Conservation (phyloP, 805 yeast genomes). For the Geotrichum ghanense region DNA sequence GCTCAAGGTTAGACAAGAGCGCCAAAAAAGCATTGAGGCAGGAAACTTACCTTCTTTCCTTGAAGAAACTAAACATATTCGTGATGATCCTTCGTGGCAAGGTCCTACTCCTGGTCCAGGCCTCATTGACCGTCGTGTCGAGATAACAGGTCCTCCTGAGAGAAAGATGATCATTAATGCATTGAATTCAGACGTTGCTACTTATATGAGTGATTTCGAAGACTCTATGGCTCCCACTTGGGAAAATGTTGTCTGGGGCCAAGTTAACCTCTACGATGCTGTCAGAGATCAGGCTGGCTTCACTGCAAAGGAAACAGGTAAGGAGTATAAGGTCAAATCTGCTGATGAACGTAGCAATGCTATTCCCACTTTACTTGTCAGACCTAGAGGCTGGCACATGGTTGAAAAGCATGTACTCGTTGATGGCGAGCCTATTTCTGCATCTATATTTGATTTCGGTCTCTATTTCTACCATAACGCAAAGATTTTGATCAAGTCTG, state of each 20-base stretch:
- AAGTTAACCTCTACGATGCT: slow-evolving; percentile 55
- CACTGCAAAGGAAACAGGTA: slow-evolving; percentile 23
- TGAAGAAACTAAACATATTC: slow-evolving; percentile 46
- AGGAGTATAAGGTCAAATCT: slow-evolving; percentile 40
- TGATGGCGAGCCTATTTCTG: slow-evolving; percentile 54
- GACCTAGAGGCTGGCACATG: slow-evolving; percentile 63
- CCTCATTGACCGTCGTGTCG: slow-evolving; percentile 55
- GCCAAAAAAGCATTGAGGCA: slow-evolving; percentile 40
- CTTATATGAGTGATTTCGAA: slow-evolving; percentile 67
- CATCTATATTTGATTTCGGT: slow-evolving; percentile 57
- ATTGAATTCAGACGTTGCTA: slow-evolving; percentile 51
- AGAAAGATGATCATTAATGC: slow-evolving; percentile 66
- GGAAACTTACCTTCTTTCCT: slow-evolving; percentile 51
- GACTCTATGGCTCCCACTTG: slow-evolving; percentile 63
- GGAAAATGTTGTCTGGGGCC: slow-evolving; percentile 54
- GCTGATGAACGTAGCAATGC: slow-evolving; percentile 21
- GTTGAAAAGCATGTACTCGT: slow-evolving; percentile 50
- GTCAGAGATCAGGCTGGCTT: slow-evolving; percentile 41
- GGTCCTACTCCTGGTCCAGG: slow-evolving; percentile 60
- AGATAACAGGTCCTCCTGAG: slow-evolving; percentile 66
- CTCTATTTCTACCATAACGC: slow-evolving; percentile 60
- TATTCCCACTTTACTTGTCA: slow-evolving; percentile 38
- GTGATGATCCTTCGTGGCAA: slow-evolving; percentile 55
- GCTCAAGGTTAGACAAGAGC: slow-evolving; percentile 39
- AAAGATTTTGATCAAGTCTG: slow-evolving; percentile 38